Evolutionary conservation across 2,329 filamentous ascomycete genomes (phyloP).

Genomic region (Penicillium psychrosexuale): DNA sequence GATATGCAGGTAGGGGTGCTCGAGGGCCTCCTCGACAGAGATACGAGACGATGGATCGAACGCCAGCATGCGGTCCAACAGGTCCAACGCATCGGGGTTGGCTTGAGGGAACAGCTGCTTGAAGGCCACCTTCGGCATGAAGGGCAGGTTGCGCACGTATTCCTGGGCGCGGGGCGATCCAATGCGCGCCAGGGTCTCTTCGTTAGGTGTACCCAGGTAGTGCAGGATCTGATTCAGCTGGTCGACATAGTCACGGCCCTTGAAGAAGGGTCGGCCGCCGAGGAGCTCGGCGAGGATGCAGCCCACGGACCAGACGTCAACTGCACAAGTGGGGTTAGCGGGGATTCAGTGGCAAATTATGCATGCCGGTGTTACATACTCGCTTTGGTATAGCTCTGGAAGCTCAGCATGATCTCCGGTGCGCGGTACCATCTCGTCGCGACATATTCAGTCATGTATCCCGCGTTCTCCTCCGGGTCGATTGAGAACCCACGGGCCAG

Average conservation of each 20-base stretch:
- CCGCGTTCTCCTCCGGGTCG: conserved; percentile 95
- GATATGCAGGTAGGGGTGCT: conserved; percentile 94
- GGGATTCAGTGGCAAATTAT: background rate
- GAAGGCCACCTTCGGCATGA: conserved; percentile 92
- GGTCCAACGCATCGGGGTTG: conserved; percentile 91
- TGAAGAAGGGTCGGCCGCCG: conserved; percentile 96
- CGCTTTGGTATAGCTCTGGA: conserved; percentile 99
- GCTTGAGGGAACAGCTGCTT: conserved; percentile 84
- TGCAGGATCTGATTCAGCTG: conserved; percentile 99
- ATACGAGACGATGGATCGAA: conserved; percentile 95
- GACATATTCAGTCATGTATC: conserved; percentile 99
- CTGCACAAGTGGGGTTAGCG: conserved; percentile 46
- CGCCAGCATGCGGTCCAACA: conserved; percentile 94
- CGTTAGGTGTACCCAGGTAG: conserved; percentile 93
- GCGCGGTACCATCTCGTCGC: conserved; percentile 98
- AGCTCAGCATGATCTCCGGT: conserved; percentile 98
- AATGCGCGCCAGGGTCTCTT: conserved; percentile 89
- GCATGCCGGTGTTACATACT: conserved; percentile 62
- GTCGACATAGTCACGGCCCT: conserved; percentile 97
- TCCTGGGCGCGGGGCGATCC: conserved; percentile 94
- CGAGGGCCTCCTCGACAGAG: conserved; percentile 88
- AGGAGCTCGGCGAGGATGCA: conserved; percentile 96
- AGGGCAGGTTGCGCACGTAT: conserved; percentile 94
- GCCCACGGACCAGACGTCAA: conserved; percentile 98
- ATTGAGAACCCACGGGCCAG: conserved; percentile 94